Percentiles rank a stretch among this genome's conserved stretches.
phyloP scores from a whole-genome alignment of 805 yeast species.

The Zygosaccharomyces pseudorouxii region DNA sequence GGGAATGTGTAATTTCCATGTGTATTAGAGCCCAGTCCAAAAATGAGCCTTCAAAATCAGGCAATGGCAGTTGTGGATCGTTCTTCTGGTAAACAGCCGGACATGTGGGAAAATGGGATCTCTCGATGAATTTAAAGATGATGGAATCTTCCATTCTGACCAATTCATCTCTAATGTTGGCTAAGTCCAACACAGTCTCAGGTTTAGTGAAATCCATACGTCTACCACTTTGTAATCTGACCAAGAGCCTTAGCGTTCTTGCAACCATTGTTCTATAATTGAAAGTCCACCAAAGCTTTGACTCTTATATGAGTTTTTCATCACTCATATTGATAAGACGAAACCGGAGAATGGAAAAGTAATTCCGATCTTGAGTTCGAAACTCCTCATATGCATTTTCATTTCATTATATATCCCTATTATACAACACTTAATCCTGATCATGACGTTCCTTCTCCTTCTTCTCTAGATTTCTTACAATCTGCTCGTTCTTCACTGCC shows the following conservation, averaged over 20 bases:
- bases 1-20: constrained; percentile 70
- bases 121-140: constrained; percentile 84
- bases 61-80: constrained; percentile 47
- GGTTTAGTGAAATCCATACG: constrained; percentile 81
- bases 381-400: background rate
- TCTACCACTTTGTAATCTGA: background rate
- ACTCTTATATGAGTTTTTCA: background rate
- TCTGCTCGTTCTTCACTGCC: constrained; percentile 63
- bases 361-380: background rate
- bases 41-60: constrained; percentile 72
- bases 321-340: background rate
- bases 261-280: background rate
- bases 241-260: background rate
- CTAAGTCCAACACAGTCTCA: constrained; percentile 71
- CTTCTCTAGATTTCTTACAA: constrained; percentile 49
- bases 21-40: constrained; percentile 81
- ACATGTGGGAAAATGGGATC: constrained; percentile 79
- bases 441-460: constrained; percentile 3
- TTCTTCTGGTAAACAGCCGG: constrained; percentile 66
- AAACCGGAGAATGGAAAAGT: background rate
- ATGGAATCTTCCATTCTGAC: constrained; percentile 96
- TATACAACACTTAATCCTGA: background rate
- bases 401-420: background rate
- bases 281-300: background rate
- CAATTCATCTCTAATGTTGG: constrained; percentile 77